Percentiles rank a stretch among this genome's conserved stretches.
Evolutionary conservation across 1,284 basidiomycete genomes (phyloP).

Genomic region (Boletellus deceptivus): DNA sequence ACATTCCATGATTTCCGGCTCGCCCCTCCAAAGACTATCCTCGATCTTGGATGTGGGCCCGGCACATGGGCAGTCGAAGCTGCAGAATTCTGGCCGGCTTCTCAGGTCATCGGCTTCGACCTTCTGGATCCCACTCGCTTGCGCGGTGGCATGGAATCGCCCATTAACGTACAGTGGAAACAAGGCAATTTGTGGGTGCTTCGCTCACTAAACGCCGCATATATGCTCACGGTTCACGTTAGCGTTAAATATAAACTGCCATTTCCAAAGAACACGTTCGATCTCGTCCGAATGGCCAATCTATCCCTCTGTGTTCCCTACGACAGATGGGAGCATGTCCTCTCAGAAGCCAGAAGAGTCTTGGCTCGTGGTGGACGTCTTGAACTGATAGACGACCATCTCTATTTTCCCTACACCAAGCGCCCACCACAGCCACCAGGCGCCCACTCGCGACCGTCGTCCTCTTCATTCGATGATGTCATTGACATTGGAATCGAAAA

Average conservation of each 20-base stretch:
- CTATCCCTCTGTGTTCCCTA: conserved; percentile 58
- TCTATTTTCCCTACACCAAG: conserved; percentile 56
- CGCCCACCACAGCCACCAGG: conserved; percentile 14
- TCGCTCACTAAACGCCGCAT: neutral
- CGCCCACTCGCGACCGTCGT: neutral
- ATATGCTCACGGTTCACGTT: conserved; percentile 11
- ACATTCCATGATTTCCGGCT: conserved; percentile 58
- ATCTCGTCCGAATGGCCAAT: conserved; percentile 69
- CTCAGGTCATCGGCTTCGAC: conserved; percentile 62
- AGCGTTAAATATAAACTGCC: conserved; percentile 57
- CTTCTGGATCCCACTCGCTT: conserved; percentile 50
- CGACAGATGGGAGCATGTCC: conserved; percentile 54
- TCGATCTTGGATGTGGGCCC: conserved; percentile 71
- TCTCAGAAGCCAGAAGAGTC: conserved; percentile 59
- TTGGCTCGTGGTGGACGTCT: conserved; percentile 58
- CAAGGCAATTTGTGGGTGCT: conserved; percentile 63
- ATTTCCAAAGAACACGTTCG: conserved; percentile 59
- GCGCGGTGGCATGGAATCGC: conserved; percentile 29
- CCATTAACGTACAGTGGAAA: conserved; percentile 53
- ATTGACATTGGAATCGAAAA: conserved; percentile 6
- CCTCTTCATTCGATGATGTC: conserved; percentile 17
- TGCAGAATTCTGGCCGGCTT: conserved; percentile 54
- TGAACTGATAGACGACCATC: conserved; percentile 70
- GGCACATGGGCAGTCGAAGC: conserved; percentile 65
- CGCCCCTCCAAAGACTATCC: conserved; percentile 50